A percentile compares a stretch with the other conserved stretches of the same genome.
Conservation (phyloP, 305 asterid genomes). For the Withania somnifera region DNA sequence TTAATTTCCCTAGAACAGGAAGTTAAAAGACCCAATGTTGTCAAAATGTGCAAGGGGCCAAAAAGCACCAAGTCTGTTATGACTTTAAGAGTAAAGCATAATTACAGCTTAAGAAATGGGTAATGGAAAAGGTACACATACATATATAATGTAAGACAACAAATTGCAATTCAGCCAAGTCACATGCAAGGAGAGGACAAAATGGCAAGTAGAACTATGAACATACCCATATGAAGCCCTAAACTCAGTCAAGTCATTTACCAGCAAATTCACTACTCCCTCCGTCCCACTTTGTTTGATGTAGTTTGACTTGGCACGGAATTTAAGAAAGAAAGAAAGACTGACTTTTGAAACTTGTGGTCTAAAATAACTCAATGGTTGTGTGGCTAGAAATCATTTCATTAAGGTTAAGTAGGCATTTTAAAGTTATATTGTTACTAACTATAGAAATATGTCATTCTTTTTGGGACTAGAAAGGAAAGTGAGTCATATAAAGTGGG, state of each 20-base stretch:
- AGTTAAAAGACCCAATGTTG: not conserved
- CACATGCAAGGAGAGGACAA: not conserved
- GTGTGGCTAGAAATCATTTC: too few relatives aligned
- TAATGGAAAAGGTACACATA: not conserved
- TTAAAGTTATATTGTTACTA: too few relatives aligned
- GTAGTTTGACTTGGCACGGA: too few relatives aligned
- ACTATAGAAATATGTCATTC: too few relatives aligned
- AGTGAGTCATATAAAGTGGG: too few relatives aligned
- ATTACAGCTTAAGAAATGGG: not conserved
- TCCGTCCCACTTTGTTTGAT: too few relatives aligned
- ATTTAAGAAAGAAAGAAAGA: too few relatives aligned
- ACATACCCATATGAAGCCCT: not conserved
- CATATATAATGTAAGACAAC: not conserved
- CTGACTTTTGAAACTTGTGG: too few relatives aligned
- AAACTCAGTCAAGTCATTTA: not conserved
- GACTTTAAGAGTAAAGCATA: not conserved
- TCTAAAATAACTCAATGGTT: too few relatives aligned
- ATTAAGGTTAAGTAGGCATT: too few relatives aligned
- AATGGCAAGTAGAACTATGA: not conserved
- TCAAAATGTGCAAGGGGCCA: not conserved
- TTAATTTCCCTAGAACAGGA: constrained; percentile 47
- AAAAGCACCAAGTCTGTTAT: not conserved
- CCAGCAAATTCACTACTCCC: not conserved
- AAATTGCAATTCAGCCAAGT: not conserved
- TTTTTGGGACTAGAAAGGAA: too few relatives aligned